Percentiles rank a stretch among this genome's conserved stretches.
phyloP scores from a whole-genome alignment of 1,284 basidiomycete species.

The Cryptococcus sp. region DNA sequence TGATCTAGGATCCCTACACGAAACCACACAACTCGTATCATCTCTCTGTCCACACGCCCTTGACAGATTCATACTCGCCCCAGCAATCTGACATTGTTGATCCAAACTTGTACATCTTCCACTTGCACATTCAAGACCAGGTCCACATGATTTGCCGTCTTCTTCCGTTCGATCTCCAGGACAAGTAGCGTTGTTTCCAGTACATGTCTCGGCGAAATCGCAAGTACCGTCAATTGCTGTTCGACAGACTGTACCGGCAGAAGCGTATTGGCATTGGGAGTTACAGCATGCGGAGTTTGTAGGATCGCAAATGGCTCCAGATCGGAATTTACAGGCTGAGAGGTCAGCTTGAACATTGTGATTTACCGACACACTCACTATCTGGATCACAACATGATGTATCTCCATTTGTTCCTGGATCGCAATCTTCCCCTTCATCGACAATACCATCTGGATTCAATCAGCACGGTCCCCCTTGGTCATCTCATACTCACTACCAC shows the following conservation, averaged over 20 bases:
- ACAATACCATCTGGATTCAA: conserved; percentile 44
- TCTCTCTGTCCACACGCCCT: conserved; percentile 62
- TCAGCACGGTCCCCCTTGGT: not conserved
- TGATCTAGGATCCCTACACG: conserved; percentile 67
- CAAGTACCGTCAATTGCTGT: conserved; percentile 64
- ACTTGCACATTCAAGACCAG: conserved; percentile 68
- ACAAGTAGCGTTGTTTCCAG: conserved; percentile 67
- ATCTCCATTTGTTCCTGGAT: conserved; percentile 63
- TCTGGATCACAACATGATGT: conserved; percentile 70
- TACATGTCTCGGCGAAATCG: conserved; percentile 74
- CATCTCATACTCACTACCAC: conserved; percentile 38
- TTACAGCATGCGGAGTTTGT: conserved; percentile 74
- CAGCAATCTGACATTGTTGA: conserved; percentile 71
- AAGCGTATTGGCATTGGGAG: conserved; percentile 63
- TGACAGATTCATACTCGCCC: conserved; percentile 63
- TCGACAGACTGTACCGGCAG: conserved; percentile 61
- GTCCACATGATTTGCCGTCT: conserved; percentile 69
- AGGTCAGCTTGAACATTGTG: not conserved
- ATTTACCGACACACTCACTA: conserved; percentile 38
- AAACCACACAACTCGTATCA: conserved; percentile 68
- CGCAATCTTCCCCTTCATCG: conserved; percentile 72
- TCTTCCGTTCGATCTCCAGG: conserved; percentile 62
- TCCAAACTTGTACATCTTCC: conserved; percentile 75
- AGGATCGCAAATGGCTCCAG: conserved; percentile 74
- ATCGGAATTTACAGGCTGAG: conserved; percentile 66